These are phyloP conservation scores for Fusarium mexicanum DNA, from an alignment of 2,329 filamentous ascomycete genomes.

Conservation along the genomic window DNA sequence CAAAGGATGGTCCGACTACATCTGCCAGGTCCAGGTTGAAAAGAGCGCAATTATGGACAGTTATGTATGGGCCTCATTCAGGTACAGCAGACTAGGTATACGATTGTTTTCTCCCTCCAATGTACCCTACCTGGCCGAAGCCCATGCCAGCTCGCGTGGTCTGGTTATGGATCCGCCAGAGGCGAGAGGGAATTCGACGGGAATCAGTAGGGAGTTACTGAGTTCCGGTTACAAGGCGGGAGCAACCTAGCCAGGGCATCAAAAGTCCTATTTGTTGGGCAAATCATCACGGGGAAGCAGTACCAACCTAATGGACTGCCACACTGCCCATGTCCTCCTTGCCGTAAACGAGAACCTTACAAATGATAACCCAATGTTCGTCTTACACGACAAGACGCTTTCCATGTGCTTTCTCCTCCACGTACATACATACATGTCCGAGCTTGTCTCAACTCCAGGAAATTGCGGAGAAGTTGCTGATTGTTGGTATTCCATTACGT, in stretches of 20 bases:
- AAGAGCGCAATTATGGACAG: slow-evolving; percentile 1
- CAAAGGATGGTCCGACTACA: slow-evolving; percentile 21
- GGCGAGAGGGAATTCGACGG: not conserved
- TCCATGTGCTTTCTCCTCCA: not conserved
- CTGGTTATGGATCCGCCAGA: not conserved
- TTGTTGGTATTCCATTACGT: slow-evolving; percentile 30
- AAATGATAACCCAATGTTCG: not conserved
- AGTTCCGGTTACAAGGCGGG: not conserved
- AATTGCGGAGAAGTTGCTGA: slow-evolving; percentile 29
- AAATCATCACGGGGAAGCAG: not conserved
- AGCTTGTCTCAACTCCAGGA: slow-evolving; percentile 15
- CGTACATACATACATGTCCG: not conserved
- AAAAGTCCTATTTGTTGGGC: not conserved
- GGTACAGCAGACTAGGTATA: not conserved
- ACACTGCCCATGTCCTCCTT: not conserved
- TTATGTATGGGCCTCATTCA: slow-evolving; percentile 8
- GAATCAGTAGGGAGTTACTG: not conserved
- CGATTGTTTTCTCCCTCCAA: not conserved
- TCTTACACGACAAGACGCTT: not conserved
- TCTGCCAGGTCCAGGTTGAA: slow-evolving; percentile 5
- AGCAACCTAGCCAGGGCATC: not conserved
- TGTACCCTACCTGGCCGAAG: not conserved
- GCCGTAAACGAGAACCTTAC: not conserved
- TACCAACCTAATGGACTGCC: not conserved
- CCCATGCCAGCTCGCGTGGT: slow-evolving; percentile 7